Evolutionary conservation across 2,329 filamentous ascomycete species (phyloP).

Genomic region (Penicillium glabrum): DNA sequence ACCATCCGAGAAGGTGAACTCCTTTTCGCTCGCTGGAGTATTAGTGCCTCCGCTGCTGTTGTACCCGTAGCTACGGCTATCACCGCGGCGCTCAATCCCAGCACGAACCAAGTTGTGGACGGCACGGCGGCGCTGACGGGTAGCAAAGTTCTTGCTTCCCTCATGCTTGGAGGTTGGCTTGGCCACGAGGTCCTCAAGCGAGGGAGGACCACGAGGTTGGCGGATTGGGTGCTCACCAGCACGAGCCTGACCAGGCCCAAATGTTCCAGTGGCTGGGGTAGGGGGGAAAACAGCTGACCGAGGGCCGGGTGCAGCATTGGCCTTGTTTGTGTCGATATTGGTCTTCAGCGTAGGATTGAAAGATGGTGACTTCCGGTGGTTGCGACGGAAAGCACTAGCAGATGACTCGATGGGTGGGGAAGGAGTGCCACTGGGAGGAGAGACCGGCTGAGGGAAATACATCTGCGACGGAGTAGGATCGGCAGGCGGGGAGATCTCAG

Average conservation of each 20-base stretch:
- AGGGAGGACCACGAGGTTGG: conserved; percentile 88
- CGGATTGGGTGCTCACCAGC: conserved; percentile 92
- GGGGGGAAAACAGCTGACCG: conserved; percentile 78
- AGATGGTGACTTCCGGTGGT: conserved; percentile 87
- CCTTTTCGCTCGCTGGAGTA: conserved; percentile 84
- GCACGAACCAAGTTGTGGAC: conserved; percentile 89
- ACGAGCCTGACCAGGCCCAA: conserved; percentile 88
- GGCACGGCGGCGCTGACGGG: conserved; percentile 86
- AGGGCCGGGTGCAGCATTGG: conserved; percentile 62
- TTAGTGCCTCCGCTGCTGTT: conserved; percentile 68
- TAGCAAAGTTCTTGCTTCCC: conserved; percentile 94
- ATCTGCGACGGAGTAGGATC: conserved; percentile 56
- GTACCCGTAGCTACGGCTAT: conserved; percentile 68
- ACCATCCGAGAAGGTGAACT: conserved; percentile 68
- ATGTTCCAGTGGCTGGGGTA: conserved; percentile 78
- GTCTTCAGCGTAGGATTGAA: conserved; percentile 55
- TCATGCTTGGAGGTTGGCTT: conserved; percentile 92
- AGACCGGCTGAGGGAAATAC: conserved; percentile 65
- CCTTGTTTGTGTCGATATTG: conserved; percentile 47
- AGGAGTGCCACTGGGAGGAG: conserved; percentile 61
- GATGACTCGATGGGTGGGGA: conserved; percentile 75
- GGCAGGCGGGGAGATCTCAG: conserved; percentile 79
- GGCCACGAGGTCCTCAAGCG: conserved; percentile 82
- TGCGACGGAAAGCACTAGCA: conserved; percentile 86
- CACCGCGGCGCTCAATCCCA: conserved; percentile 76